Percentiles rank a stretch among this genome's conserved stretches.
Evolutionary conservation across 2,329 filamentous ascomycete species (phyloP).

Genomic region (Byssothecium circinans): DNA sequence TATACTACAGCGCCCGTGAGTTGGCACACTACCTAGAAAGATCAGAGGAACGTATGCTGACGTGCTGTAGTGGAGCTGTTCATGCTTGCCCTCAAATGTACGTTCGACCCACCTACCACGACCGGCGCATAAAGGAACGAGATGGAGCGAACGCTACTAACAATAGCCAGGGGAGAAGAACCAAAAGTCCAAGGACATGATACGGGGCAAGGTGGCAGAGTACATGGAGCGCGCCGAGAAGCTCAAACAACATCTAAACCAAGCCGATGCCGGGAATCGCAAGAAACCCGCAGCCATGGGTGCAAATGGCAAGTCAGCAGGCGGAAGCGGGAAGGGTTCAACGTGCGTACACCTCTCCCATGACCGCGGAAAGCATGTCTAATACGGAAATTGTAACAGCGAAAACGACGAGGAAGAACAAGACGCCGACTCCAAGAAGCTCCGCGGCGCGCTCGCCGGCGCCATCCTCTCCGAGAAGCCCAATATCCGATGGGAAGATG

Average conservation of each 20-base stretch:
- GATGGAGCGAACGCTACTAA: slow-evolving; percentile 23
- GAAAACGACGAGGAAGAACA: slow-evolving; percentile 66
- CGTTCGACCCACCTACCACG: slow-evolving; percentile 4
- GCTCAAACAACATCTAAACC: slow-evolving; percentile 84
- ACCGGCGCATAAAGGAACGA: background rate
- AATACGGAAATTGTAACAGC: slow-evolving; percentile 32
- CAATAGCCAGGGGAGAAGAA: slow-evolving; percentile 78
- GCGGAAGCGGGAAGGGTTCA: slow-evolving; percentile 61
- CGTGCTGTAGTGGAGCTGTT: slow-evolving; percentile 75
- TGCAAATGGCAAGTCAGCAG: slow-evolving; percentile 68
- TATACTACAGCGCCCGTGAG: slow-evolving; percentile 79
- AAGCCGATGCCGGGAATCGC: slow-evolving; percentile 66
- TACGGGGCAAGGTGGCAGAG: slow-evolving; percentile 88
- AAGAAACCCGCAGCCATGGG: slow-evolving; percentile 74
- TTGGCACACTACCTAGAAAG: background rate
- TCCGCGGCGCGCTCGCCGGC: slow-evolving; percentile 84
- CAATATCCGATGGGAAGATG: slow-evolving; percentile 97
- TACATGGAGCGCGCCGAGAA: slow-evolving; percentile 99
- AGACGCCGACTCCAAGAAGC: slow-evolving; percentile 93
- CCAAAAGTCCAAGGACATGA: slow-evolving; percentile 94
- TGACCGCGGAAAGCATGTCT: background rate
- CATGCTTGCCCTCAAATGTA: slow-evolving; percentile 95
- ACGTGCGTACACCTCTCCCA: slow-evolving; percentile 45
- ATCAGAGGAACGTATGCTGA: slow-evolving; percentile 16
- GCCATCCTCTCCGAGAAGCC: slow-evolving; percentile 94